Evolutionary conservation across 805 yeast species (phyloP).

Genomic region (Candida arabinofermentans): DNA sequence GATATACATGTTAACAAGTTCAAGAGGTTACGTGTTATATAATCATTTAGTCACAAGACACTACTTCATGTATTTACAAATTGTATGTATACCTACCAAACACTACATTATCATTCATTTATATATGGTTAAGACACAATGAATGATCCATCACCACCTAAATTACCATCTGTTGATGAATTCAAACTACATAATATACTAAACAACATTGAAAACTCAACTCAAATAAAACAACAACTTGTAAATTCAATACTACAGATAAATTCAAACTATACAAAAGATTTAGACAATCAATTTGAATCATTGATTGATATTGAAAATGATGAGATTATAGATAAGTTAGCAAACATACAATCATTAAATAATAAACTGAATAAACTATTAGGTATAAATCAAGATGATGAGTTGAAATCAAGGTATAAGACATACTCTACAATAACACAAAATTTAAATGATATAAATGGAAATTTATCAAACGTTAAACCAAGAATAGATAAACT

Average conservation of each 20-base stretch:
- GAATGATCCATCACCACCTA: too few species aligned
- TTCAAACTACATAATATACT: slow-evolving; percentile 25
- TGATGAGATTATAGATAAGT: slow-evolving; percentile 16
- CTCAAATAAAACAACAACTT: slow-evolving; percentile 17
- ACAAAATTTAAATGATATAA: slow-evolving; percentile 23
- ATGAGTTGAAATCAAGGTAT: slow-evolving; percentile 4
- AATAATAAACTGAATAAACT: slow-evolving; percentile 9
- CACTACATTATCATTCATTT: too few species aligned
- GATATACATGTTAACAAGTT: too few species aligned
- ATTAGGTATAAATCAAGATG: slow-evolving; percentile 4
- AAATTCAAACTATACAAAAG: slow-evolving; percentile 21
- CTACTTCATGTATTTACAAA: too few species aligned
- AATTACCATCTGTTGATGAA: slow-evolving; percentile 26
- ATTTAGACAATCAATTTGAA: slow-evolving; percentile 26
- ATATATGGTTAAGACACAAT: too few species aligned
- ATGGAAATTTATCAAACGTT: slow-evolving; percentile 10
- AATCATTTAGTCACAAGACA: too few species aligned
- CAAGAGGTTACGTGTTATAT: too few species aligned
- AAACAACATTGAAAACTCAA: slow-evolving; percentile 20
- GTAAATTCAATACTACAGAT: slow-evolving; percentile 21
- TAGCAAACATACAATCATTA: slow-evolving; percentile 11
- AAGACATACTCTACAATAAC: slow-evolving; percentile 4
- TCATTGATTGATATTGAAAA: slow-evolving; percentile 22
- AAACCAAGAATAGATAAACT: slow-evolving; percentile 21
- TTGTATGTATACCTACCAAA: too few species aligned